A percentile compares a stretch with the other conserved stretches of the same genome.
Conservation (phyloP, 768 basidiomycete genomes). For the Dictyophora rubrovolvata region DNA sequence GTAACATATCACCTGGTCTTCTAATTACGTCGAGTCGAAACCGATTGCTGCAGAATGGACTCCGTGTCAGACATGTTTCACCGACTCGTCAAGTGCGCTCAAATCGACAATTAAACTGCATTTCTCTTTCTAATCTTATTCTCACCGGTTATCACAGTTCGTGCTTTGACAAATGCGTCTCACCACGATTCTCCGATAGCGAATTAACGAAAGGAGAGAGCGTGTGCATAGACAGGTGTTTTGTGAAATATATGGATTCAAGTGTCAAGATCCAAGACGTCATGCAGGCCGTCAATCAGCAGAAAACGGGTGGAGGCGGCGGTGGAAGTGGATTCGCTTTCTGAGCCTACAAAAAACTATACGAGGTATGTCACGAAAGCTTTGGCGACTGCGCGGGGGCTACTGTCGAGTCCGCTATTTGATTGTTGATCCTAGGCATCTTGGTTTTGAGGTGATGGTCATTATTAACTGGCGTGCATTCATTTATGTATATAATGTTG, state of each 20-base stretch:
- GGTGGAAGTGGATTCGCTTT: background rate
- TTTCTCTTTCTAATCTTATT: background rate
- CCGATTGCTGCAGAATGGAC: background rate
- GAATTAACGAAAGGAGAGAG: background rate
- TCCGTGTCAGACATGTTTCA: background rate
- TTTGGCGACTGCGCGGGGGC: no score
- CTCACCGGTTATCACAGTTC: background rate
- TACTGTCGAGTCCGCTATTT: no score
- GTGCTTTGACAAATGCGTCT: background rate
- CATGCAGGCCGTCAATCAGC: background rate
- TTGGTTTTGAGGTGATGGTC: no score
- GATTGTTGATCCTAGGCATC: no score
- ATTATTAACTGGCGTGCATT: no score
- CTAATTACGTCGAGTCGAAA: background rate
- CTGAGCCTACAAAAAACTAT: background rate
- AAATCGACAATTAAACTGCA: background rate
- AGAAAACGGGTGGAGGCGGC: background rate
- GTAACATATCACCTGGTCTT: background rate
- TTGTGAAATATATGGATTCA: background rate
- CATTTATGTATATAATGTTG: no score
- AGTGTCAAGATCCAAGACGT: background rate
- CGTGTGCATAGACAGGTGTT: background rate
- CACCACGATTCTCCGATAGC: background rate
- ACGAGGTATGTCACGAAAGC: no score
- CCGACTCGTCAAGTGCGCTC: background rate